A percentile compares a stretch with the other conserved stretches of the same genome.
Evolutionary conservation across 78 protist genomes (phyloP).

Genomic region (Chrysochromulina parva): DNA sequence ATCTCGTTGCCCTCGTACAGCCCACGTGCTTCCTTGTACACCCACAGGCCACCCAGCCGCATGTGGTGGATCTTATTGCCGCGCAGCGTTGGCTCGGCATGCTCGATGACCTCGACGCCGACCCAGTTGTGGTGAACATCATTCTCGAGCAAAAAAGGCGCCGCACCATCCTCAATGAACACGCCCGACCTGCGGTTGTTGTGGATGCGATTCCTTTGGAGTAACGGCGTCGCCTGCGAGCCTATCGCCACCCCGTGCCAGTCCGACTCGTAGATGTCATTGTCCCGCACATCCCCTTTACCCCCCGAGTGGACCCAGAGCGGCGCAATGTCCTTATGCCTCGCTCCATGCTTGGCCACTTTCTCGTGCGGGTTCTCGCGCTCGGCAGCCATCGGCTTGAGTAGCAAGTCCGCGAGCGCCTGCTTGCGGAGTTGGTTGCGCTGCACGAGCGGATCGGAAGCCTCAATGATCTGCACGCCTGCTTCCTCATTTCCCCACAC

Average conservation of each 20-base stretch:
- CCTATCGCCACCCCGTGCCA: conserved; percentile 23
- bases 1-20: neutral
- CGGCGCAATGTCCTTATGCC: neutral
- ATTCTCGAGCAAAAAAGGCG: neutral
- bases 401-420: neutral
- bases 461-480: conserved; percentile 4
- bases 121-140: neutral
- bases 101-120: neutral
- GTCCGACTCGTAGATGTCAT: neutral
- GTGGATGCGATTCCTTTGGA: conserved; percentile 19
- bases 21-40: neutral
- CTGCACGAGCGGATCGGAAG: neutral
- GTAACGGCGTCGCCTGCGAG: neutral
- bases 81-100: neutral
- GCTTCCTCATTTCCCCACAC: conserved; percentile 3
- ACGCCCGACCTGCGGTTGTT: conserved; percentile 4
- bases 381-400: too few species aligned
- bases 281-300: neutral
- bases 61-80: neutral
- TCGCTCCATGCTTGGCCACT: too few species aligned
- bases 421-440: neutral
- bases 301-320: neutral
- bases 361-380: too few species aligned
- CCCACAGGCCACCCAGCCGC: neutral
- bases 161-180: neutral